Conservation (phyloP, 2,329 filamentous ascomycete genomes). For the Clarireedia homoeocarpa region DNA sequence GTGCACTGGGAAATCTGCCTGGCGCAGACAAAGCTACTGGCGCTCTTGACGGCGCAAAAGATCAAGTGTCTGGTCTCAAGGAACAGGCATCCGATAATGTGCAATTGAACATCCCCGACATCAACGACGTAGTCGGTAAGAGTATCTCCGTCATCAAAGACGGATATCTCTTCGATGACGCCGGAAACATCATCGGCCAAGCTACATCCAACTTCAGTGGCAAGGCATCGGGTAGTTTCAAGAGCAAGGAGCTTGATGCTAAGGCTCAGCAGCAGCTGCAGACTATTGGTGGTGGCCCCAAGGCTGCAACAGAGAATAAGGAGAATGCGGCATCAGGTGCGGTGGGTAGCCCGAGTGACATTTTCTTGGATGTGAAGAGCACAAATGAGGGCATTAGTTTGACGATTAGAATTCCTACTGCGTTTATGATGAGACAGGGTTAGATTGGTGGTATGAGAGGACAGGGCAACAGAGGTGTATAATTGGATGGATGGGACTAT, state of each 20-base stretch:
- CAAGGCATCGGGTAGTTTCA: constrained; percentile 3
- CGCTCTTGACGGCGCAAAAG: neutral
- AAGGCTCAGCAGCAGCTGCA: constrained; percentile 1
- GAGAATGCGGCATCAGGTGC: neutral
- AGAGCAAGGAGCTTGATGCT: constrained; percentile 7
- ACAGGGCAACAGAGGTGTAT: neutral
- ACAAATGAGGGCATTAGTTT: constrained; percentile 10
- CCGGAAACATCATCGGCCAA: constrained; percentile 50
- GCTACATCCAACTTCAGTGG: constrained; percentile 27
- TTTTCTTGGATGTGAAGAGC: constrained; percentile 10
- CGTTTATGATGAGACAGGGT: constrained; percentile 4
- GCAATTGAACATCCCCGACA: neutral
- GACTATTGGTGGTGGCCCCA: neutral
- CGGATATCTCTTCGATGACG: constrained; percentile 50
- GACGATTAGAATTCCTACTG: constrained; percentile 9
- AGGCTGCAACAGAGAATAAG: neutral
- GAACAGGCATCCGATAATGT: neutral
- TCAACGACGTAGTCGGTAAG: constrained; percentile 49
- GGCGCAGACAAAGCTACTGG: neutral
- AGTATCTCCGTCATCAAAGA: constrained; percentile 55
- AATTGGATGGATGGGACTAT: neutral
- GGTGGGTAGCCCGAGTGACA: constrained; percentile 5
- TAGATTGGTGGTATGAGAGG: neutral
- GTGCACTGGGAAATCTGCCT: neutral
- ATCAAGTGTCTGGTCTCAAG: neutral